Percentiles rank a stretch among this genome's conserved stretches.
Evolutionary conservation across 495 filamentous ascomycete species (phyloP).

Genomic region (Podospora pseudopauciseta): DNA sequence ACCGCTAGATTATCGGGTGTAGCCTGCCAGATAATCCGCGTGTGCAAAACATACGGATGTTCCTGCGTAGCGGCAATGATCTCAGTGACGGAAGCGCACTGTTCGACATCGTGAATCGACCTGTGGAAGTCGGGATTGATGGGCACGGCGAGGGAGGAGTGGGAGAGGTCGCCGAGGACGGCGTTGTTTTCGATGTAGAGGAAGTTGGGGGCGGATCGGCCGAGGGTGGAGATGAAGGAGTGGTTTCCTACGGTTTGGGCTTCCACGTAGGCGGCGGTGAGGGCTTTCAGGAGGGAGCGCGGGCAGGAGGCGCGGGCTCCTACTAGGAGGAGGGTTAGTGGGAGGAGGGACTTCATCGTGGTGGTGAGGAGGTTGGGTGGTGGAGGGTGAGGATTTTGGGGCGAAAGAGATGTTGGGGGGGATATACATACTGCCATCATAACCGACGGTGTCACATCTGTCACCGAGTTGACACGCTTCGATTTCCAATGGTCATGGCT

Average conservation of each 20-base stretch:
- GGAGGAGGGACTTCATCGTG: neutral
- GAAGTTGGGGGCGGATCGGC: constrained; percentile 17
- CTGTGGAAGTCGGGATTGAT: constrained; percentile 43
- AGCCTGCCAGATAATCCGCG: constrained; percentile 32
- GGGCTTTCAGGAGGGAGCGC: constrained; percentile 21
- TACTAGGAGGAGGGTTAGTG: constrained; percentile 6
- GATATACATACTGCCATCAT: neutral
- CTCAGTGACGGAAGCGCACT: constrained; percentile 49
- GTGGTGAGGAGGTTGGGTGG: neutral
- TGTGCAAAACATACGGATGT: constrained; percentile 38
- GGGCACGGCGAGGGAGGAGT: constrained; percentile 36
- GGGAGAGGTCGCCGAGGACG: constrained; percentile 31
- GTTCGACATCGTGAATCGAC: constrained; percentile 10
- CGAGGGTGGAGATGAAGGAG: constrained; percentile 16
- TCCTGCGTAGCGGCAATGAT: constrained; percentile 40
- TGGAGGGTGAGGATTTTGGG: neutral
- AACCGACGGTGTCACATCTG: neutral
- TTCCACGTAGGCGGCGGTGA: constrained; percentile 21
- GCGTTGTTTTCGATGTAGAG: constrained; percentile 31
- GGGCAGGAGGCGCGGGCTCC: constrained; percentile 23
- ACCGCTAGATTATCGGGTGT: constrained; percentile 38
- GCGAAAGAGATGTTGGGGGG: neutral
- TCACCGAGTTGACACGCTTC: neutral
- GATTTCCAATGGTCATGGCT: neutral
- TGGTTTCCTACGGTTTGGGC: constrained; percentile 24